Conservation (phyloP, 139 green algal genomes). For the Edaphochlamys debaryana region DNA sequence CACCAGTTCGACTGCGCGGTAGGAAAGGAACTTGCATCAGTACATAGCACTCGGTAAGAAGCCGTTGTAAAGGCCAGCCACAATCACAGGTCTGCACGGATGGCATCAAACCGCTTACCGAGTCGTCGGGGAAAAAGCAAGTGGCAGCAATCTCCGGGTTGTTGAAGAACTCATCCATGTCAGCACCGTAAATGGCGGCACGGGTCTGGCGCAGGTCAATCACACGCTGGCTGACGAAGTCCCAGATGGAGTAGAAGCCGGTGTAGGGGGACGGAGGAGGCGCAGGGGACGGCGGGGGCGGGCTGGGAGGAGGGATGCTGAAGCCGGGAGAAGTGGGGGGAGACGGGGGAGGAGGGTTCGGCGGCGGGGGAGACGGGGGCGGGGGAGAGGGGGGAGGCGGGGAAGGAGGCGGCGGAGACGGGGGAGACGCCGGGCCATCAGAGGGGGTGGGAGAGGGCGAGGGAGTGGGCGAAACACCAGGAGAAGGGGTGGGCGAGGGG, state of each 20-base stretch:
- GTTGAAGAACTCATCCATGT: background rate
- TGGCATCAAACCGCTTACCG: too few species aligned
- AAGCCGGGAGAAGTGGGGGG: background rate
- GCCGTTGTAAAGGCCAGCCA: too few species aligned
- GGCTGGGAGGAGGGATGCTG: background rate
- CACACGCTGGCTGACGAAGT: conserved; percentile 9
- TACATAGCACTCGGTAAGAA: too few species aligned
- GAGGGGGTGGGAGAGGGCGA: background rate
- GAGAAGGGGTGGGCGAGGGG: background rate
- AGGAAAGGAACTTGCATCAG: too few species aligned
- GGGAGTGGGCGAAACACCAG: background rate
- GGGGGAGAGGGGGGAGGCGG: conserved; percentile 1
- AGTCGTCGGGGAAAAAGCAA: conserved; percentile 38
- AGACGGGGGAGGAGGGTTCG: background rate
- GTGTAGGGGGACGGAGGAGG: conserved; percentile 10
- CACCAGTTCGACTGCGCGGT: too few species aligned
- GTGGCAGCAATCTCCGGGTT: conserved; percentile 11
- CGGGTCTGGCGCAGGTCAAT: background rate
- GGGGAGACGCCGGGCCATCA: background rate
- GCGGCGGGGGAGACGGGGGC: background rate
- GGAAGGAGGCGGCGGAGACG: background rate
- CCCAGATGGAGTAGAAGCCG: conserved; percentile 7
- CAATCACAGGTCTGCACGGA: too few species aligned
- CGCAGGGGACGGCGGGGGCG: background rate
- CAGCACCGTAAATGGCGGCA: background rate